A percentile compares a stretch with the other conserved stretches of the same genome.
Conservation (phyloP, 768 basidiomycete genomes). For the Symmetrospora coprosmae region DNA sequence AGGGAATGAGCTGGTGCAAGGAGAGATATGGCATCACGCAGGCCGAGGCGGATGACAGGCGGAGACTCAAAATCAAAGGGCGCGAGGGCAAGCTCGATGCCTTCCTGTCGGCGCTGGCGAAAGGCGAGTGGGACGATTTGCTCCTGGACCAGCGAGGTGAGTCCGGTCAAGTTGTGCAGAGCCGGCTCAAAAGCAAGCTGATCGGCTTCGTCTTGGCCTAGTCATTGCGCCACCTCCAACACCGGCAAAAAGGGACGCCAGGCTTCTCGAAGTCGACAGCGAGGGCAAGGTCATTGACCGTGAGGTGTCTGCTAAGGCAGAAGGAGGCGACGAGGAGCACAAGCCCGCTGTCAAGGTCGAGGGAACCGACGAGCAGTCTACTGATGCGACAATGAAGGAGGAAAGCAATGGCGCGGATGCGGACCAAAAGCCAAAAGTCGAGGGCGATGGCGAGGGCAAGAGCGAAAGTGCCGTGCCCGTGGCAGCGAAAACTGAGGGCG, state of each 20-base stretch:
- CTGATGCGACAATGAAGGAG: too few species aligned
- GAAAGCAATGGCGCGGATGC: too few species aligned
- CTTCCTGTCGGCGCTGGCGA: slow-evolving; percentile 20
- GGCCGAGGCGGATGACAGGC: slow-evolving; percentile 4
- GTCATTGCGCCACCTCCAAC: not conserved
- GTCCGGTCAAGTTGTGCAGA: too few species aligned
- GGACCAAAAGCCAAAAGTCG: slow-evolving; percentile 14
- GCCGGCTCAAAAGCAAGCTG: too few species aligned
- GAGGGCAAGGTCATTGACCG: not conserved
- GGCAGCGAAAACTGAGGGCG: not conserved
- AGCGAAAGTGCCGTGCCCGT: not conserved
- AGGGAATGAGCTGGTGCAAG: slow-evolving; percentile 24
- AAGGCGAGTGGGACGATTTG: slow-evolving; percentile 25
- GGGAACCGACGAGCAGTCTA: not conserved
- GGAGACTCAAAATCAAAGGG: slow-evolving; percentile 2
- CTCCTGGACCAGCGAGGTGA: slow-evolving; percentile 18
- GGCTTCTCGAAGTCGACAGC: not conserved
- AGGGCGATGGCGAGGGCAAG: slow-evolving; percentile 6
- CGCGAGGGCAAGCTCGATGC: slow-evolving; percentile 15
- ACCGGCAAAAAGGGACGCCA: not conserved
- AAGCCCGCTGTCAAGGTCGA: not conserved
- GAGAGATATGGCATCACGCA: slow-evolving; percentile 27
- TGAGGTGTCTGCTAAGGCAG: slow-evolving; percentile 13
- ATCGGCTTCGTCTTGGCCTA: not conserved
- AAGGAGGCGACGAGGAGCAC: slow-evolving; percentile 11